Evolutionary conservation across 495 filamentous ascomycete species (phyloP).

Genomic region (Chaetomium cochliodes): DNA sequence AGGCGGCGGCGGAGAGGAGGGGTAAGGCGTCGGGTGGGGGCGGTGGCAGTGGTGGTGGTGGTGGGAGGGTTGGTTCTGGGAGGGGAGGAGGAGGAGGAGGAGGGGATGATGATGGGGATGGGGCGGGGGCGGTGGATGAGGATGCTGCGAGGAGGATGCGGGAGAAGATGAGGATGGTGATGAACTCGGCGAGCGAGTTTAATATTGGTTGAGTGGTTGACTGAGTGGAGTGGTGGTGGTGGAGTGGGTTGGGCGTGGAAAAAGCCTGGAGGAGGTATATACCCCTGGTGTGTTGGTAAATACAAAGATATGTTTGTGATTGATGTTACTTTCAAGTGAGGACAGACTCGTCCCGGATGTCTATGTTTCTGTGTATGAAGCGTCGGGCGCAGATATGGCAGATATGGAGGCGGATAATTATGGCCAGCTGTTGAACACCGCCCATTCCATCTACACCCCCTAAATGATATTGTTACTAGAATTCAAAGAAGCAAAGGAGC

Average conservation of each 20-base stretch:
- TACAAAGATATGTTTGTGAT: neutral
- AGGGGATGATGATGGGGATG: slow-evolving; percentile 43
- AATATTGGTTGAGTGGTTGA: slow-evolving; percentile 67
- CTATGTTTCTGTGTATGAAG: too few relatives aligned
- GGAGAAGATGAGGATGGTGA: slow-evolving; percentile 75
- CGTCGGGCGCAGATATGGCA: too few relatives aligned
- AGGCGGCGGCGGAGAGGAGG: too few relatives aligned
- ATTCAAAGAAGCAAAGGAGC: too few relatives aligned
- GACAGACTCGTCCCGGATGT: too few relatives aligned
- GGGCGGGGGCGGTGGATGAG: slow-evolving; percentile 48
- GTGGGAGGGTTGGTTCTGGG: slow-evolving; percentile 3
- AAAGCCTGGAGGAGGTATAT: neutral
- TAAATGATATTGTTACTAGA: too few relatives aligned
- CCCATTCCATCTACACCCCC: too few relatives aligned
- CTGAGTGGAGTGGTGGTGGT: neutral
- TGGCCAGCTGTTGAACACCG: too few relatives aligned
- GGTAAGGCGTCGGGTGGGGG: too few relatives aligned
- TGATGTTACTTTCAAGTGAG: neutral
- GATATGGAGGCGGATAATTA: too few relatives aligned
- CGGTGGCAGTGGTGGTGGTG: slow-evolving; percentile 6
- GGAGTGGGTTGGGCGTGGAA: neutral
- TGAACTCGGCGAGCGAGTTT: slow-evolving; percentile 77
- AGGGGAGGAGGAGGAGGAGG: neutral
- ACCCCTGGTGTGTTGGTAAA: slow-evolving; percentile 12
- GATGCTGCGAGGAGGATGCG: slow-evolving; percentile 73